Percentiles rank a stretch among this genome's conserved stretches.
These are phyloP conservation scores for Erysimum pusillum DNA, from an alignment of 441 rosid species.

Conservation along the genomic window DNA sequence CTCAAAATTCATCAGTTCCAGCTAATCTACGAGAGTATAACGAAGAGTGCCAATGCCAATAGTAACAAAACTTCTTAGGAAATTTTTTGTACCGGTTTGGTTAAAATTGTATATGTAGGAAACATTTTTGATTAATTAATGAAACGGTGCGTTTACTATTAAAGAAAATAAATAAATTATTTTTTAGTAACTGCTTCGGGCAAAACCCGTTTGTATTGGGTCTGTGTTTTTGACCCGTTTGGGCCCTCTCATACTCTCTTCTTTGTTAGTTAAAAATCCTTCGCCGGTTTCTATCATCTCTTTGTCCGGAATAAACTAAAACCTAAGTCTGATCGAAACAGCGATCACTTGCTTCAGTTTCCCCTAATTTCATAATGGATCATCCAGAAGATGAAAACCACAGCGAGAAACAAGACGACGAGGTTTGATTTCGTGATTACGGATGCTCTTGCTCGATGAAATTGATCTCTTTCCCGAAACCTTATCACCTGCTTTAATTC, in stretches of 20 bases:
- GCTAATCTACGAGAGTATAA: no score
- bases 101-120: background rate
- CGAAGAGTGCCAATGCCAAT: no score
- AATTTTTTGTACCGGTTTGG: no score
- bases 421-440: constrained; percentile 57
- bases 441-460: constrained; percentile 8
- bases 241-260: background rate
- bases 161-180: background rate
- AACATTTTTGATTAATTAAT: background rate
- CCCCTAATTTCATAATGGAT: constrained; percentile 59
- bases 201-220: constrained; percentile 19
- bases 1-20: no score
- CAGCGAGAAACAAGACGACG: constrained; percentile 74
- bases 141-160: background rate
- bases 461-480: background rate
- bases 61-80: no score
- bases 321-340: constrained; percentile 39
- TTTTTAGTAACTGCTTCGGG: background rate
- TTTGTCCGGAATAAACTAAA: constrained; percentile 9
- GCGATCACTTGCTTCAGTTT: constrained; percentile 20
- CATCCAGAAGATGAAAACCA: constrained; percentile 74
- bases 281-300: constrained; percentile 20
- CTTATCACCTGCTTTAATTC: constrained; percentile 11
- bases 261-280: background rate
- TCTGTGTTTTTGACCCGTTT: constrained; percentile 15